Percentiles rank a stretch among this genome's conserved stretches.
Conservation (phyloP, 495 filamentous ascomycete genomes). For the Ramalina intermedia region DNA sequence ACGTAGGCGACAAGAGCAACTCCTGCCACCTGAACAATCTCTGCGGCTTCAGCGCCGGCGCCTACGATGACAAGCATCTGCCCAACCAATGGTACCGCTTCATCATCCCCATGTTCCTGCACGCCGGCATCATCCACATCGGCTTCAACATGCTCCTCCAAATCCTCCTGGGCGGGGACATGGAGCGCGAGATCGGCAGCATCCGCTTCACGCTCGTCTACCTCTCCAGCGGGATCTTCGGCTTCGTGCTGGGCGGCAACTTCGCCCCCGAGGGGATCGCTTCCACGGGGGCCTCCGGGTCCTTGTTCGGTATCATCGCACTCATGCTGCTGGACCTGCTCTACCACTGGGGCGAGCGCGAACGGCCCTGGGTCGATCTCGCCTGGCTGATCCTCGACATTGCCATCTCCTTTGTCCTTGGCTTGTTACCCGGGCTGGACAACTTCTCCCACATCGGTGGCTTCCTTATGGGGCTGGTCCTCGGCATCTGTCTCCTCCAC, state of each 20-base stretch:
- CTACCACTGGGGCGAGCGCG: slow-evolving; percentile 75
- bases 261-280: slow-evolving; percentile 67
- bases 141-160: slow-evolving; percentile 89
- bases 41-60: slow-evolving; percentile 56
- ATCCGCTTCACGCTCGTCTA: slow-evolving; percentile 82
- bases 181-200: slow-evolving; percentile 76
- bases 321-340: slow-evolving; percentile 76
- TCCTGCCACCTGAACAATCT: slow-evolving; percentile 60
- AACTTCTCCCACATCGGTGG: slow-evolving; percentile 97
- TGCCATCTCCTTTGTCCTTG: slow-evolving; percentile 78
- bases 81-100: slow-evolving; percentile 97
- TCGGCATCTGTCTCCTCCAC: slow-evolving; percentile 75
- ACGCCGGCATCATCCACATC: slow-evolving; percentile 87
- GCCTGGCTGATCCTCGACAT: slow-evolving; percentile 74
- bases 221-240: slow-evolving; percentile 82
- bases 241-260: slow-evolving; percentile 90
- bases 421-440: slow-evolving; percentile 82
- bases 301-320: slow-evolving; percentile 82
- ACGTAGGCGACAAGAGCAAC: slow-evolving; percentile 26
- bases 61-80: slow-evolving; percentile 26
- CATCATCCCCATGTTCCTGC: slow-evolving; percentile 88
- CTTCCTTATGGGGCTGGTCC: slow-evolving; percentile 78
- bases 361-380: slow-evolving; percentile 62
- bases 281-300: slow-evolving; percentile 77
- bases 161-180: slow-evolving; percentile 71